Conservation (phyloP, 2,329 filamentous ascomycete genomes). For the Fusarium sp. region DNA sequence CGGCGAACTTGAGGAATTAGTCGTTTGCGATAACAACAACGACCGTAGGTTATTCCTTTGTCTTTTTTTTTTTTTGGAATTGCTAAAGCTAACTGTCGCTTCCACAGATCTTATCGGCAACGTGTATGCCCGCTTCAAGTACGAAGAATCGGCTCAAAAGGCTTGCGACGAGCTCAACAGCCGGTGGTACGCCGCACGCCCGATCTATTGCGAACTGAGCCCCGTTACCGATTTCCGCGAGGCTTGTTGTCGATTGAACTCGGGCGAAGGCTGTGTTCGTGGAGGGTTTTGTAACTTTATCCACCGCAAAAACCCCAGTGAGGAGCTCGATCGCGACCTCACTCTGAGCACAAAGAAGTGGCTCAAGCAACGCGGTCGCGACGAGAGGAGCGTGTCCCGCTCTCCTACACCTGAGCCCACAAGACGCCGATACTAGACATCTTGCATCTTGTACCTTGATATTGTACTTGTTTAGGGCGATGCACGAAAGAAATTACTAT, state of each 20-base stretch:
- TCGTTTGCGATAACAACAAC: constrained; percentile 99
- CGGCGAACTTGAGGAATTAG: constrained; percentile 95
- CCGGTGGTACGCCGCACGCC: constrained; percentile 95
- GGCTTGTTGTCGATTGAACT: constrained; percentile 94
- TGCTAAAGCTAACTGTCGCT: constrained; percentile 37
- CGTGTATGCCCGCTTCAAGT: constrained; percentile 99
- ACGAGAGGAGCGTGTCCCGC: constrained; percentile 81
- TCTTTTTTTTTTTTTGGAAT: neutral
- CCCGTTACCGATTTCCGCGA: constrained; percentile 98
- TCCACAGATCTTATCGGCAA: constrained; percentile 89
- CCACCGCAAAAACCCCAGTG: constrained; percentile 91
- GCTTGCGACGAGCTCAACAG: constrained; percentile 94
- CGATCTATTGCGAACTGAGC: constrained; percentile 97
- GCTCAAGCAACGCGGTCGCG: constrained; percentile 83
- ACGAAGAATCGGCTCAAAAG: constrained; percentile 93
- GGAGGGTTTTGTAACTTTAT: constrained; percentile 99
- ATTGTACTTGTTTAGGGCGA: constrained; percentile 6
- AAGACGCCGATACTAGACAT: constrained; percentile 71
- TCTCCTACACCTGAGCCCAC: constrained; percentile 89
- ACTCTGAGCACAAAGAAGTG: constrained; percentile 95
- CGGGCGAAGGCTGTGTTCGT: constrained; percentile 92
- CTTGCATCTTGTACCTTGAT: neutral
- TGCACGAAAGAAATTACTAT: constrained; percentile 20
- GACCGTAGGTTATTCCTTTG: constrained; percentile 72
- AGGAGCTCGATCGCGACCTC: constrained; percentile 89